Evolutionary conservation across 768 basidiomycete genomes (phyloP).

Genomic region (Boletus bicolor): DNA sequence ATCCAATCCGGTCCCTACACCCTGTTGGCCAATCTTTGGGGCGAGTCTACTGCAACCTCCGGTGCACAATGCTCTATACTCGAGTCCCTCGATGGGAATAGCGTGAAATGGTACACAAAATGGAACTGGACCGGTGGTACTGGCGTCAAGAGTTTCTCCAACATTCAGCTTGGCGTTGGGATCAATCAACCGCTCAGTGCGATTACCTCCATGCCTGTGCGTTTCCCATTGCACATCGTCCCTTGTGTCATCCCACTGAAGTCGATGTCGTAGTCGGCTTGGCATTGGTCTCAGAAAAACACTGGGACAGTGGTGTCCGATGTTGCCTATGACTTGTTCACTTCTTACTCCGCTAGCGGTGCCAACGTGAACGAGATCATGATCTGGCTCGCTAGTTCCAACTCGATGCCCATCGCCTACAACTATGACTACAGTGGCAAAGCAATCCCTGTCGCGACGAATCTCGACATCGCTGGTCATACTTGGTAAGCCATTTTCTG

Average conservation of each 20-base stretch:
- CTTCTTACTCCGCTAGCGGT: conserved; percentile 48
- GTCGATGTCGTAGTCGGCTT: conserved; percentile 38
- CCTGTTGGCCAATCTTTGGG: conserved; percentile 50
- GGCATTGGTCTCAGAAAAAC: conserved; percentile 52
- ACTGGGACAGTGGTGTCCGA: conserved; percentile 47
- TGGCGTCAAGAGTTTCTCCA: conserved; percentile 60
- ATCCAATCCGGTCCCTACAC: conserved; percentile 46
- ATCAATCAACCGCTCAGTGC: conserved; percentile 52
- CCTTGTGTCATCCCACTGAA: neutral
- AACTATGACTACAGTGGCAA: conserved; percentile 44
- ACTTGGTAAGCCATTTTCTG: conserved; percentile 39
- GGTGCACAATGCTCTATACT: conserved; percentile 53
- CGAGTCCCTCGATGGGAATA: conserved; percentile 39
- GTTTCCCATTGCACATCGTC: conserved; percentile 9
- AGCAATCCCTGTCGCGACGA: conserved; percentile 41
- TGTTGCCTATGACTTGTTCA: conserved; percentile 65
- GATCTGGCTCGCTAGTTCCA: conserved; percentile 62
- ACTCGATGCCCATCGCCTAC: conserved; percentile 56
- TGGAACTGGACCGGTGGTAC: conserved; percentile 54
- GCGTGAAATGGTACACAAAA: conserved; percentile 47
- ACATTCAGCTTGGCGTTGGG: conserved; percentile 48
- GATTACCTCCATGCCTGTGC: conserved; percentile 54
- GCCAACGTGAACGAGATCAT: conserved; percentile 49
- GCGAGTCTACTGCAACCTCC: conserved; percentile 36
- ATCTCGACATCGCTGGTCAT: conserved; percentile 45